Evolutionary conservation across 495 filamentous ascomycete genomes (phyloP), one percentile per base, ranked within the genome.

Genomic region (Entonaema liquescens): DNA sequence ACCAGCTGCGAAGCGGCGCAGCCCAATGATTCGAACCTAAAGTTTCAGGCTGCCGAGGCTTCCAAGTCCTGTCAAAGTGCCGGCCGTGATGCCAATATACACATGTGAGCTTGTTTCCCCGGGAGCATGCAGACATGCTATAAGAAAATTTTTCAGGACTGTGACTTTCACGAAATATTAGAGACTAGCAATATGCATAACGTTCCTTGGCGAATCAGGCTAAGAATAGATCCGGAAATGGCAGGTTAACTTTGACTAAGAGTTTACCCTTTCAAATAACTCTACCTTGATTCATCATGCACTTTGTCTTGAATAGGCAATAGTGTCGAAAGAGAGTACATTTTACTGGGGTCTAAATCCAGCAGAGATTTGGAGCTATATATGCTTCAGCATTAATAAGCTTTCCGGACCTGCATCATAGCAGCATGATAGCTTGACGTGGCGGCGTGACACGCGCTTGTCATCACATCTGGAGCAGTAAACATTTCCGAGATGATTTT

Each of bases 331-430:
- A 28, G 44, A 36, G 5, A 44, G 15, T 50, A 53, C 44, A 47
- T 58, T 35, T n/a, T 44, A n/a, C 50, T 61, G 59, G 52, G 57
- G 5, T 19, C 17, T 36, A 17, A 25, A 40, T 44, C 57, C 9
- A 13, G 38, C 47, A 44, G 26, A 66, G n/a, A 25, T n/a, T 54
- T 28, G 36, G 42, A 70, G 19, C 44, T 58, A 42, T 62, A 11
- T 17, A 57, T 42, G 36, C 13, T 35, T 31, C 29, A 63, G 35
- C 62, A 55, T 35, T 31, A 66, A 70, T 36, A 68, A 60, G 62
- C 50, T 47, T 35, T 17, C 50, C 23, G 74, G 74, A 77, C 75
- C 75, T 77, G 75, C 75, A 77, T 77, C 47, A 59, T 68, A 57
- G 67, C 61, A 65, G 64, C 59, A 25, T 61, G 38, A 42, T 59